Base-by-base conservation (phyloP, 1,139 yeast genomes). In the Sugiyamaella paludigena region DNA sequence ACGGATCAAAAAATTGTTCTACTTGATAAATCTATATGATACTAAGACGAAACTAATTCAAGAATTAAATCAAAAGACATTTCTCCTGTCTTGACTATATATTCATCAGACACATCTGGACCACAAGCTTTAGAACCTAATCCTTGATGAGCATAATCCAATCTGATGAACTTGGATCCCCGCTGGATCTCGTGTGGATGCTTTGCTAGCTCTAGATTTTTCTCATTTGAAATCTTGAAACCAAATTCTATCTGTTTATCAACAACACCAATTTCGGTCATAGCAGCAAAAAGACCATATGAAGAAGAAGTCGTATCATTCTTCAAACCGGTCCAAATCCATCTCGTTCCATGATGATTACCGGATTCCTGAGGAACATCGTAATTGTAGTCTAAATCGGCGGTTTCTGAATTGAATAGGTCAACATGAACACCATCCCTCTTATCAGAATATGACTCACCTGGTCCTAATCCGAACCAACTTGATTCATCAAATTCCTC, bases 301-400 rank as follows among this genome's bases (percentile, higher is more conserved):
- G 27, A 3, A 10, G 26, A 19, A 47, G 43, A 26, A n/a, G n/a
- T n/a, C n/a, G n/a, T n/a, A n/a, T n/a, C n/a, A n/a, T n/a, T n/a
- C n/a, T n/a, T n/a, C n/a, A n/a, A n/a, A n/a, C n/a, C n/a, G n/a
- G n/a, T n/a, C n/a, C n/a, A n/a, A n/a, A 65, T 50, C 71, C 69
- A 66, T 29, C 66, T 54, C 6, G 69, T 65, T 35, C 60, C 69
- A 37, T 56, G 57, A 31, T 64, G 66, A 48, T 67, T 68, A n/a
- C 71, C 70, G 48, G 64, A 64, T 41, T 68, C 72, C 51, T 68
- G 71, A 1, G 72, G 72, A 35, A 53, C 64, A n/a, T 68, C 72
- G 43, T 67, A 67, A 13, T 44, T 36, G 46, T 53, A 58, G 46
- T 61, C 63, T 37, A 67, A 50, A 1, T 55, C 50, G 1, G 36